Base-by-base conservation (phyloP, 768 basidiomycete genomes). In the Pleurotus cornucopiae region DNA sequence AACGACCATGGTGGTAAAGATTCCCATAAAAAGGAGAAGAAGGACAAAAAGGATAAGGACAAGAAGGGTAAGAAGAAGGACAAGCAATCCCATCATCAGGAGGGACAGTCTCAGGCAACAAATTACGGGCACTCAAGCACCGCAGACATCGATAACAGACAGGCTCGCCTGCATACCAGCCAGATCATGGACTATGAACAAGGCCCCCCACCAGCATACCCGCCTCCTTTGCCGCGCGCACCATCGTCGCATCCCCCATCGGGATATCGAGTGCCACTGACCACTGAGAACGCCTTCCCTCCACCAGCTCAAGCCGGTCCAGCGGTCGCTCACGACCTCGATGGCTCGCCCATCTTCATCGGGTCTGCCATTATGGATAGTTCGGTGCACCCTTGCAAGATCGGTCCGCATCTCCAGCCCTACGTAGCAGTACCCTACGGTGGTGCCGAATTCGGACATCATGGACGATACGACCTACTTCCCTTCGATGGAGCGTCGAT, bases 381-480 rank as follows among this genome's bases (percentile, higher is more conserved):
- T 58, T 82, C 84, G 0, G 87, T 91, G 2, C 90, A 93, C 57
- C 91, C 91, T 3, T 92, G 91, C 80, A 94, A 93, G 74, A 81
- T 92, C 62, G 82, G 74, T 1, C 82, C 85, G 7, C 67, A 76
- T 60, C 79, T 88, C n/a, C 63, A 67, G n/a, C 64, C 78, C 60
- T 60, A 73, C 68, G 57, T 81, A 68, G 64, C 77, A 70, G 84
- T 91, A 1, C 75, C 89, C 2, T 89, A 80, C 61, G 88, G 80
- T 12, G 86, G 87, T 4, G 61, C 58, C 4, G 89, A 91, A 70
- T 55, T 75, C 40, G 72, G 66, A 26, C 89, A 92, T 60, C 55
- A 71, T 6, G 89, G 88, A 1, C 76, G 89, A 14, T 92, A 79
- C 60, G 89, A 92, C 66, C 70, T 94, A 37, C 77, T 94, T 0